Evolutionary conservation across 192 early-diverging fungal species (phyloP).

Genomic region (Coemansia erecta): DNA sequence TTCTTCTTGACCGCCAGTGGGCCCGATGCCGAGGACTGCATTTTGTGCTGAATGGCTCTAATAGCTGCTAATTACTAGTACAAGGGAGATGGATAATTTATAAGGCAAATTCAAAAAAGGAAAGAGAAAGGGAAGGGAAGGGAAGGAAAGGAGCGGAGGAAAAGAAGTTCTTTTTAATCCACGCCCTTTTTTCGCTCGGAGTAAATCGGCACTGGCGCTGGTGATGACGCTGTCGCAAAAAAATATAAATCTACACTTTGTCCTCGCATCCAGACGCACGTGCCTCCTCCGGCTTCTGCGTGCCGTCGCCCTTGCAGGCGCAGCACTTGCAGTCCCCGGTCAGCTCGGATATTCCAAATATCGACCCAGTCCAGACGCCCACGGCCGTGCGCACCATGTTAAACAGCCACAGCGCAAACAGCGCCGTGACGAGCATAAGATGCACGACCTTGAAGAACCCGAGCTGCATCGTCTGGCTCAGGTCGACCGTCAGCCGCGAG

Average conservation of each 20-base stretch:
- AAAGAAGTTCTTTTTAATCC: background rate
- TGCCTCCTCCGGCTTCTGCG: background rate
- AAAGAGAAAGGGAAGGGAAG: background rate
- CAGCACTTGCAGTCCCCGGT: slow-evolving; percentile 11
- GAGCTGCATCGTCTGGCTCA: slow-evolving; percentile 21
- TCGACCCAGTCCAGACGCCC: slow-evolving; percentile 29
- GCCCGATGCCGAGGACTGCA: background rate
- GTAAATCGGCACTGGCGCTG: background rate
- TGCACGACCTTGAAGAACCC: slow-evolving; percentile 15
- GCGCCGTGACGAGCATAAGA: slow-evolving; percentile 11
- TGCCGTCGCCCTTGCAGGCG: background rate
- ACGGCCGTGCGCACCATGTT: slow-evolving; percentile 38
- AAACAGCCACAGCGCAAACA: slow-evolving; percentile 33
- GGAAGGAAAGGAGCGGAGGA: background rate
- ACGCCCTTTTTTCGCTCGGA: no score
- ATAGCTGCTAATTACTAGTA: no score
- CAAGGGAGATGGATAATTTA: background rate
- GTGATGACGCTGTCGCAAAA: background rate
- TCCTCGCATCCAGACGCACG: background rate
- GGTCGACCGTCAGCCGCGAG: slow-evolving; percentile 16
- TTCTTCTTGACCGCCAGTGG: slow-evolving; percentile 21
- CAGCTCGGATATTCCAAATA: slow-evolving; percentile 19
- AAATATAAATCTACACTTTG: background rate
- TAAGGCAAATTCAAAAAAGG: slow-evolving; percentile 1
- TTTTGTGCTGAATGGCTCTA: background rate